phyloP scores from a whole-genome alignment of 345 rosid species.

The Sonneratia caseolaris region DNA sequence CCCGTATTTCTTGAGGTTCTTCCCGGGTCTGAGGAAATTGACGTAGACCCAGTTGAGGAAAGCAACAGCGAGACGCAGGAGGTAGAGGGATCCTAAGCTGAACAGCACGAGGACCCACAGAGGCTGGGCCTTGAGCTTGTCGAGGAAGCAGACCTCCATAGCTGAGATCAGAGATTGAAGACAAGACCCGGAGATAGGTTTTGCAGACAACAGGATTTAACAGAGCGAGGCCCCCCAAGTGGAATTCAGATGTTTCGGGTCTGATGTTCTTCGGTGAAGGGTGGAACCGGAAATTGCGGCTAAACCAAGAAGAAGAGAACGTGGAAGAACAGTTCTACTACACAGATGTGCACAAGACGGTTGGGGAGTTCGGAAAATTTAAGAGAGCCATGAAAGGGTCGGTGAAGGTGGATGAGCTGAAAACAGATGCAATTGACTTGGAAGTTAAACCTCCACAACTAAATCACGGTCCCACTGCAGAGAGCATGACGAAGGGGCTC shows the following conservation, averaged over 20 bases:
- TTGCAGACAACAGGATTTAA: too few species aligned
- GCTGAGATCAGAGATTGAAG: not conserved
- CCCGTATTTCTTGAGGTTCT: slow-evolving; percentile 77
- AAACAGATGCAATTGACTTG: slow-evolving; percentile 42
- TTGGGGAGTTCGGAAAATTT: not conserved
- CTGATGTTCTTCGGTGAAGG: not conserved
- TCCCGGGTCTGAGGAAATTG: slow-evolving; percentile 70
- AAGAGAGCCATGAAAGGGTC: slow-evolving; percentile 1
- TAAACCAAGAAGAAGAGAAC: not conserved
- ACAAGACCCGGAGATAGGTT: not conserved
- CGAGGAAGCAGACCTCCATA: slow-evolving; percentile 46
- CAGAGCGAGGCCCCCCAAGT: not conserved
- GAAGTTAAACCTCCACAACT: too few species aligned
- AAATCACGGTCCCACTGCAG: too few species aligned
- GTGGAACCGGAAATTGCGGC: not conserved
- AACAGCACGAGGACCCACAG: slow-evolving; percentile 46
- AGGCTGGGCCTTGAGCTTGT: slow-evolving; percentile 54
- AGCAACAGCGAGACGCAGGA: slow-evolving; percentile 32
- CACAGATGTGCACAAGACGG: not conserved
- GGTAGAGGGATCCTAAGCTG: slow-evolving; percentile 43
- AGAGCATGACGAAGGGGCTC: too few species aligned
- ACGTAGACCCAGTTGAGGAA: slow-evolving; percentile 65
- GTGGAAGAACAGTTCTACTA: slow-evolving; percentile 1
- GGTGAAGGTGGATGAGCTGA: slow-evolving; percentile 60
- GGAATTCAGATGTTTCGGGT: not conserved